phyloP scores from a whole-genome alignment of 1,284 basidiomycete genomes.

The Chalciporus sp. region DNA sequence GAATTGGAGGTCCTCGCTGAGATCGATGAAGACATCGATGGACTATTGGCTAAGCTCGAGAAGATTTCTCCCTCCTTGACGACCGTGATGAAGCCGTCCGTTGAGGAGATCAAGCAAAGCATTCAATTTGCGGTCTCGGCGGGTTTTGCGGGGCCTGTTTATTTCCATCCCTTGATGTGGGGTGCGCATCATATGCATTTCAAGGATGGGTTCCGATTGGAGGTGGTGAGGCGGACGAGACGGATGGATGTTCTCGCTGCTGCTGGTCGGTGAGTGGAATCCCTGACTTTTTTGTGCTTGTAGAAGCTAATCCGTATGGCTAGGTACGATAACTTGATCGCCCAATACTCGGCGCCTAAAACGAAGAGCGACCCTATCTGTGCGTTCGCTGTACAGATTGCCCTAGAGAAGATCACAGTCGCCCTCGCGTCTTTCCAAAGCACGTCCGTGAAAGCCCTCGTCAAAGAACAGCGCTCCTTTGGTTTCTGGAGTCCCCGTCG shows the following conservation, averaged over 20 bases:
- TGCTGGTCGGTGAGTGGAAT: conserved; percentile 68
- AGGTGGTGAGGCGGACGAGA: conserved; percentile 70
- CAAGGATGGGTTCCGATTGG: conserved; percentile 74
- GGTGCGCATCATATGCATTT: conserved; percentile 64
- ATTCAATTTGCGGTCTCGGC: conserved; percentile 64
- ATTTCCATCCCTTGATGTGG: conserved; percentile 75
- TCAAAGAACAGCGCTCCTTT: conserved; percentile 81
- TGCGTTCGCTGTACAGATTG: conserved; percentile 78
- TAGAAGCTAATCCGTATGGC: background rate
- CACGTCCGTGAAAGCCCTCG: conserved; percentile 64
- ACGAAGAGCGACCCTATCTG: conserved; percentile 54
- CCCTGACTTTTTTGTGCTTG: background rate
- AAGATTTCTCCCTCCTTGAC: conserved; percentile 59
- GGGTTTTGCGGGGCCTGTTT: conserved; percentile 63
- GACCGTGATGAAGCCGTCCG: conserved; percentile 46
- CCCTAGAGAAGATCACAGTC: conserved; percentile 77
- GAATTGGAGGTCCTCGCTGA: conserved; percentile 72
- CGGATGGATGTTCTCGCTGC: conserved; percentile 75
- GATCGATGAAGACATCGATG: conserved; percentile 63
- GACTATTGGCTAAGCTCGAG: conserved; percentile 57
- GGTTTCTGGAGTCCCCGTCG: conserved; percentile 86
- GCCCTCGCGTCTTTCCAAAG: conserved; percentile 75
- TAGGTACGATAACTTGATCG: conserved; percentile 78
- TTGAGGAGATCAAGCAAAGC: conserved; percentile 66
- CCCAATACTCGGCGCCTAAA: conserved; percentile 60